Evolutionary conservation across 2,329 filamentous ascomycete genomes (phyloP).

Genomic region (Aspergillus sp.): DNA sequence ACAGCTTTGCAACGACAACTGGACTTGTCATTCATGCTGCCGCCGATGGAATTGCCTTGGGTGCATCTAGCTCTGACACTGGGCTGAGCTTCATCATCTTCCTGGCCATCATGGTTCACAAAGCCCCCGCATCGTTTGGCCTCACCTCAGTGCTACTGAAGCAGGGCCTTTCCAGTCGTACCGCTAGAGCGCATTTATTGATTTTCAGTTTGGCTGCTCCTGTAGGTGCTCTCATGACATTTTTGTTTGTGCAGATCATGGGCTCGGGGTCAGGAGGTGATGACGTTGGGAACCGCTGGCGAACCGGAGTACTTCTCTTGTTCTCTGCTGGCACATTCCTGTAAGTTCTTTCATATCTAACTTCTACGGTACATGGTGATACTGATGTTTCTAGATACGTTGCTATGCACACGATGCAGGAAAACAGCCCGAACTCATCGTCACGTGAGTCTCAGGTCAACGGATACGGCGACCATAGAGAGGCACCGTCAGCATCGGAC

Average conservation of each 20-base stretch:
- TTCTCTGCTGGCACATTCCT: constrained; percentile 96
- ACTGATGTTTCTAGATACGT: constrained; percentile 68
- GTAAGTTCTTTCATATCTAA: constrained; percentile 56
- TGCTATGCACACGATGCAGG: constrained; percentile 98
- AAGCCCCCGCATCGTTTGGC: constrained; percentile 93
- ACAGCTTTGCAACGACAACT: constrained; percentile 78
- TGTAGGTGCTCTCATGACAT: constrained; percentile 79
- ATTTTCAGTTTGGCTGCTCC: constrained; percentile 92
- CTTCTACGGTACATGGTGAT: constrained; percentile 8
- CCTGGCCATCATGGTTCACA: constrained; percentile 95
- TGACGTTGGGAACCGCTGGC: constrained; percentile 71
- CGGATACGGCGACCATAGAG: constrained; percentile 46
- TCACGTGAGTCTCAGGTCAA: constrained; percentile 41
- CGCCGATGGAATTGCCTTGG: constrained; percentile 93
- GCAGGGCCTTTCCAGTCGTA: constrained; percentile 85
- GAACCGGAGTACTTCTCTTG: constrained; percentile 88
- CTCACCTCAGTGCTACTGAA: constrained; percentile 87
- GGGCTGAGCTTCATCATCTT: constrained; percentile 90
- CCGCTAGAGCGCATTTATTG: constrained; percentile 79
- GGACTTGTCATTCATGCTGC: constrained; percentile 95
- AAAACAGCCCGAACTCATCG: constrained; percentile 49
- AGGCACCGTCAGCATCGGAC: constrained; percentile 35
- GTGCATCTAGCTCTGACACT: constrained; percentile 79
- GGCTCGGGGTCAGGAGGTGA: constrained; percentile 55
- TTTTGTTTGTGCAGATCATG: constrained; percentile 73